Base-by-base conservation (phyloP, 2,329 filamentous ascomycete species). In the Aspergillus clavatus region DNA sequence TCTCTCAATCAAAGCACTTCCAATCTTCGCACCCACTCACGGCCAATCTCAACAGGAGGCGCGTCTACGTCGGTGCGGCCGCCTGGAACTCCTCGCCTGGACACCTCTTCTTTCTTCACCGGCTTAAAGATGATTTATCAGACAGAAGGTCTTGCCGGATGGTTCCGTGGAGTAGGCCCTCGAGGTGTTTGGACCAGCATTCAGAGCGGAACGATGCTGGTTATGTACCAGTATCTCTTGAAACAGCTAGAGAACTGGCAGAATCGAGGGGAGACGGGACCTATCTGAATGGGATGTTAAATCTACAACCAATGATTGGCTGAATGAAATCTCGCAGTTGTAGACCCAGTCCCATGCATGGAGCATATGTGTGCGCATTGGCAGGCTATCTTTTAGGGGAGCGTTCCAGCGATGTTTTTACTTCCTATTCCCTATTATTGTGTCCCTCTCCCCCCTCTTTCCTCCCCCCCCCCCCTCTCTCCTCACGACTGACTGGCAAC, bases 141-240 rank as follows among this genome's bases (percentile, higher is more conserved):
- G 55, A 88, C 86, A 5, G 93, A 98, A 69, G 93, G 93, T 1
- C 57, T 97, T 12, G 80, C 79, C 2, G 94, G 93, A 1, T 94
- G 89, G 83, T 98, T 98, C 70, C 82, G 93, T 46, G 93, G 93
- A 21, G 91, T 98, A 1, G 91, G 91, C 0, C 93, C 93, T 1
- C 81, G 93, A 43, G 85, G 85, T 46, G 88, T 97, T 11, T 98
- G 93, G 93, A 98, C 93, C 18, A 95, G 91, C 61, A 88, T 97
- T 46, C 93, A 98, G 73, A 95, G 87, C 61, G 87, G 90, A 33
- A 95, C 89, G 54, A 97, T 97, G 91, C 75, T 97, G 63, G 90
- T 97, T 57, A 75, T 96, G 66, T 97, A 97, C 68, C 91, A 97
- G 72, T 86, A 84, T 48, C 74, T 97, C 45, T 71, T 97, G 62